phyloP scores from a whole-genome alignment of 2,329 filamentous ascomycete genomes.

The Phyllosticta citriasiana region DNA sequence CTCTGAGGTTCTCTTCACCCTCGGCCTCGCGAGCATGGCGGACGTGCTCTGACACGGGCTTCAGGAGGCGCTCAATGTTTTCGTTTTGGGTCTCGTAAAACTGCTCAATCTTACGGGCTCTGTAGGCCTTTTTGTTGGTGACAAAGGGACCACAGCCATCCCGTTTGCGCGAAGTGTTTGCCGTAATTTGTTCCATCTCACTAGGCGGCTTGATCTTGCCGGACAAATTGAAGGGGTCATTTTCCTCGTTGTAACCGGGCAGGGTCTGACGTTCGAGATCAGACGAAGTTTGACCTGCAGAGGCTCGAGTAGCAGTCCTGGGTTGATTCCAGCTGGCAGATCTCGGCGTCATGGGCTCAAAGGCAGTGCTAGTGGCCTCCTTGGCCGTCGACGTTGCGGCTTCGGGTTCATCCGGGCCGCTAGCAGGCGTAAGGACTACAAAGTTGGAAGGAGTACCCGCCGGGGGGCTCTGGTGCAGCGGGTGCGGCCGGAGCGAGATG shows the following conservation, averaged over 20 bases:
- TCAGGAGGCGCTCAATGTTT: conserved; percentile 83
- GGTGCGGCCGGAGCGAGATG: conserved; percentile 38
- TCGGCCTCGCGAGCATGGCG: conserved; percentile 71
- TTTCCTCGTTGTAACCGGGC: conserved; percentile 51
- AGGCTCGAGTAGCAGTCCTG: conserved; percentile 21
- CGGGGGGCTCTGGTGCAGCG: conserved; percentile 27
- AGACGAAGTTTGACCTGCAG: conserved; percentile 19
- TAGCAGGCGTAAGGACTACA: conserved; percentile 15
- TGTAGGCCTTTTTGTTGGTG: conserved; percentile 31
- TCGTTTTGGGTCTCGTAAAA: conserved; percentile 92
- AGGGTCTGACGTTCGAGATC: conserved; percentile 41
- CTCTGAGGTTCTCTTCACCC: conserved; percentile 69
- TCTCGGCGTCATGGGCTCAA: conserved; percentile 23
- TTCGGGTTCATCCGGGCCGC: conserved; percentile 16
- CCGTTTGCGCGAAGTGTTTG: conserved; percentile 72
- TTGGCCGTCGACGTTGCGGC: conserved; percentile 14
- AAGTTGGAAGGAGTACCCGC: conserved; percentile 12
- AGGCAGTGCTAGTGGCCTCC: conserved; percentile 30
- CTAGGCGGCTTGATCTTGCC: conserved; percentile 65
- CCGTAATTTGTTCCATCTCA: conserved; percentile 67
- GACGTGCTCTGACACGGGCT: conserved; percentile 84
- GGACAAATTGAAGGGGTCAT: conserved; percentile 74
- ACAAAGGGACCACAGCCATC: conserved; percentile 39
- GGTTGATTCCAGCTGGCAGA: conserved; percentile 22
- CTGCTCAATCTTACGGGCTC: conserved; percentile 52